Evolutionary conservation across 2,329 filamentous ascomycete genomes (phyloP).

Genomic region (Diplodia corticola): DNA sequence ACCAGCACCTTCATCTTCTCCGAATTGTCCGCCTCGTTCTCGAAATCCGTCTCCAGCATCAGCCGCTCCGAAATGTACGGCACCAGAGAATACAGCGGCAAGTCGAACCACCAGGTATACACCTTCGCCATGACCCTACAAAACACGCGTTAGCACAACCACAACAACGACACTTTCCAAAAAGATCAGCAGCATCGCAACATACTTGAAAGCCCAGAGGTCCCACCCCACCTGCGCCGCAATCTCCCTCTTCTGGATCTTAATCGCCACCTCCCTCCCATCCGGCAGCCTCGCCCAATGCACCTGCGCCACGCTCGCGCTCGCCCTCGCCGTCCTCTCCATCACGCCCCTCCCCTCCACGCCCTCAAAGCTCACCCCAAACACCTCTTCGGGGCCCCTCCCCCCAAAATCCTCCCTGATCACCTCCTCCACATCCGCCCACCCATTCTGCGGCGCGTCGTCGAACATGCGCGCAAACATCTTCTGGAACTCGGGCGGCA

Average conservation of each 20-base stretch:
- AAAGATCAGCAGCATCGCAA: background rate
- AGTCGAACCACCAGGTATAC: slow-evolving; percentile 85
- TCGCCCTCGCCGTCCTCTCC: slow-evolving; percentile 72
- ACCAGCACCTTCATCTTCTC: slow-evolving; percentile 80
- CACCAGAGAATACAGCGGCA: slow-evolving; percentile 88
- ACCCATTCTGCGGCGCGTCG: slow-evolving; percentile 90
- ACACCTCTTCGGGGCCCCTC: slow-evolving; percentile 82
- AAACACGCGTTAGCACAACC: slow-evolving; percentile 15
- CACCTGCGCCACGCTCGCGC: slow-evolving; percentile 93
- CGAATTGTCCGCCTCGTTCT: slow-evolving; percentile 86
- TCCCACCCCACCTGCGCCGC: slow-evolving; percentile 89
- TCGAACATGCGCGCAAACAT: slow-evolving; percentile 99
- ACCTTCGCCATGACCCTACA: slow-evolving; percentile 72
- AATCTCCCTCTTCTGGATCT: slow-evolving; percentile 96
- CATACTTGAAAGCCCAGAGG: slow-evolving; percentile 87
- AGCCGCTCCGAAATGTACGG: slow-evolving; percentile 93
- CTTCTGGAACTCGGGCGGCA: slow-evolving; percentile 91
- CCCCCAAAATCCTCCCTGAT: slow-evolving; percentile 87
- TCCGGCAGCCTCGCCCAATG: slow-evolving; percentile 88
- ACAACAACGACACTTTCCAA: background rate
- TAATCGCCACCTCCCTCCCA: slow-evolving; percentile 89
- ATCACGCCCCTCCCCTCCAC: slow-evolving; percentile 64
- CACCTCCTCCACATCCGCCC: slow-evolving; percentile 81
- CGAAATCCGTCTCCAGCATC: slow-evolving; percentile 89
- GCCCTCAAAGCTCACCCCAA: slow-evolving; percentile 79